These are phyloP conservation scores for Ceratobasidium theobromae DNA, from an alignment of 1,284 basidiomycete species.

Conservation along the genomic window DNA sequence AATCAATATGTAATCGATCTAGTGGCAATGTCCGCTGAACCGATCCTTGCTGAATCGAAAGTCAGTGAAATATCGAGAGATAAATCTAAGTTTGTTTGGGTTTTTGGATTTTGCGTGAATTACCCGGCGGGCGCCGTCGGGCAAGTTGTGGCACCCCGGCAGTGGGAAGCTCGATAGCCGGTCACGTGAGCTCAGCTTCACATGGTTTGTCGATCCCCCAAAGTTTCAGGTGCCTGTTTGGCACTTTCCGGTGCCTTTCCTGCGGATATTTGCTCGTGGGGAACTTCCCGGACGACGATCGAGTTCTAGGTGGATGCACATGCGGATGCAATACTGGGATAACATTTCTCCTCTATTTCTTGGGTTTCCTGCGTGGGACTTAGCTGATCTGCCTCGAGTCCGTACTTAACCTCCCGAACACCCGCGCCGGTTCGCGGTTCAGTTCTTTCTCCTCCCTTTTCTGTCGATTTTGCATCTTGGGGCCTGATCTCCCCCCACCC, in stretches of 20 bases:
- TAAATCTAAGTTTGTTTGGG: no score
- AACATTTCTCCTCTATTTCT: conserved; percentile 8
- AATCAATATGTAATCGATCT: no score
- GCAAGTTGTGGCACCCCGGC: no score
- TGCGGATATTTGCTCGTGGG: neutral
- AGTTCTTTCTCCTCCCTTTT: neutral
- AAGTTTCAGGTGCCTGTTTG: conserved; percentile 3
- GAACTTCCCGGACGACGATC: neutral
- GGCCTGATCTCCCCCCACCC: neutral
- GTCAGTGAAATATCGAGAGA: no score
- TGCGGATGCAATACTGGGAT: neutral
- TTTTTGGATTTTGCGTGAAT: no score
- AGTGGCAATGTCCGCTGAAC: no score
- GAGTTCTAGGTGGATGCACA: no score
- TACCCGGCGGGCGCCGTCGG: no score
- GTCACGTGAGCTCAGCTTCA: neutral
- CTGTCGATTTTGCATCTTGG: neutral
- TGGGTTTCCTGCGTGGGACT: neutral
- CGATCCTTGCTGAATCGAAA: no score
- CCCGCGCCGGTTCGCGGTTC: conserved; percentile 11
- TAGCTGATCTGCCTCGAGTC: conserved; percentile 18
- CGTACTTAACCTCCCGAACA: neutral
- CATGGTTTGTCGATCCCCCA: conserved; percentile 9
- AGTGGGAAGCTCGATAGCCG: neutral
- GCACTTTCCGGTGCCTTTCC: conserved; percentile 28